phyloP scores from a whole-genome alignment of 257 asterid genomes.

The Striga asiatica region DNA sequence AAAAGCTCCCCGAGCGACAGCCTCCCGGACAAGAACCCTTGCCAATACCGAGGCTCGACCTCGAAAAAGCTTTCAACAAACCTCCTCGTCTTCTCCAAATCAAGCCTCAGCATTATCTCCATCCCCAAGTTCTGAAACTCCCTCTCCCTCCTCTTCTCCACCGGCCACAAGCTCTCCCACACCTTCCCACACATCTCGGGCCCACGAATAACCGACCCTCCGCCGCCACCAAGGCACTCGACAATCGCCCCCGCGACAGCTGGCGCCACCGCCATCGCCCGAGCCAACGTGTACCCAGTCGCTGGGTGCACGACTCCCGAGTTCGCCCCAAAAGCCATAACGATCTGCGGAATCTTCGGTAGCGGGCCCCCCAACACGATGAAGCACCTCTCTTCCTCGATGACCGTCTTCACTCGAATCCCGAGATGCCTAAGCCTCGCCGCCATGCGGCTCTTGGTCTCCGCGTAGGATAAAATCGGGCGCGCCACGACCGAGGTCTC shows the following conservation, averaged over 20 bases:
- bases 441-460: conserved; percentile 79
- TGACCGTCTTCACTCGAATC: conserved; percentile 44
- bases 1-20: conserved; percentile 59
- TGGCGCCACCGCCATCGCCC: conserved; percentile 51
- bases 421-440: conserved; percentile 83
- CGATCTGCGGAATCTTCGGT: conserved; percentile 63
- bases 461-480: conserved; percentile 49
- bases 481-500: conserved; percentile 78
- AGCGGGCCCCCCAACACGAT: conserved; percentile 93
- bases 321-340: conserved; percentile 79
- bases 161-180: conserved; percentile 82
- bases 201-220: conserved; percentile 78
- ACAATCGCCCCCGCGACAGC: conserved; percentile 44
- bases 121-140: conserved; percentile 68
- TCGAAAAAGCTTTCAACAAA: conserved; percentile 78
- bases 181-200: conserved; percentile 28
- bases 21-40: conserved; percentile 70
- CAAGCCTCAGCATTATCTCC: conserved; percentile 77
- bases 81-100: conserved; percentile 55
- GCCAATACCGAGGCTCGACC: conserved; percentile 66
- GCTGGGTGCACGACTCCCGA: conserved; percentile 84
- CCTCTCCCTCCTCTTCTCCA: conserved; percentile 49
- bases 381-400: conserved; percentile 80
- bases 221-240: conserved; percentile 80
- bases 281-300: conserved; percentile 74